Percentiles rank a stretch among this genome's conserved stretches.
These are phyloP conservation scores for Pestalotiopsis sp. DNA, from an alignment of 2,329 filamentous ascomycete genomes.

Conservation along the genomic window DNA sequence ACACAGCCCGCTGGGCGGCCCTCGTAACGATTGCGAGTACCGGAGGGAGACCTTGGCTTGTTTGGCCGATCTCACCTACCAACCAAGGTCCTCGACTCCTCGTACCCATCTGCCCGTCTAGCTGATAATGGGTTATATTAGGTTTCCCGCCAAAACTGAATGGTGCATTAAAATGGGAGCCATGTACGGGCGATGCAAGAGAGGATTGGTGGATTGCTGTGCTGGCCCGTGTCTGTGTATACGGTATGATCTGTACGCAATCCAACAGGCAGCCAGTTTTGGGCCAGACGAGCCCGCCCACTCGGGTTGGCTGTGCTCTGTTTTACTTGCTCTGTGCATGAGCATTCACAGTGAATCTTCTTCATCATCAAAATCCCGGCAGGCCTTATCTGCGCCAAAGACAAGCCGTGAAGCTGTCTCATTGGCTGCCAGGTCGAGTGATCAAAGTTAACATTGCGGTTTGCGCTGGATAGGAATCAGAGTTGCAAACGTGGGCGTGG, in stretches of 20 bases:
- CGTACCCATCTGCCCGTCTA: neutral
- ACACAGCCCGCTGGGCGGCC: neutral
- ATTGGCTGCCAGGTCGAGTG: neutral
- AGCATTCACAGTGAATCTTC: neutral
- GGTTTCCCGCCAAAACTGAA: constrained; percentile 9
- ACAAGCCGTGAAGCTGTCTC: neutral
- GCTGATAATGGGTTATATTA: neutral
- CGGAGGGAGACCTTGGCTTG: neutral
- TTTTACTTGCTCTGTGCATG: neutral
- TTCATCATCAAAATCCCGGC: neutral
- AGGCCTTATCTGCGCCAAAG: neutral
- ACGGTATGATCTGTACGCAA: neutral
- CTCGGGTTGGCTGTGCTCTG: neutral
- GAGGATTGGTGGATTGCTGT: neutral
- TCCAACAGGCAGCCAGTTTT: neutral
- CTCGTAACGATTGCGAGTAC: neutral
- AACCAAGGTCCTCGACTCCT: too few species aligned
- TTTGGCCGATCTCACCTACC: neutral
- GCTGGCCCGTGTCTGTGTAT: neutral
- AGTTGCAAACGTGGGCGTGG: neutral
- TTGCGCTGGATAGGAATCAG: neutral
- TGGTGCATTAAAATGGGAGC: neutral
- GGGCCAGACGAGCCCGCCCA: neutral
- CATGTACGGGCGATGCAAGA: neutral
- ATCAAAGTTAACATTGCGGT: neutral